These are phyloP conservation scores for Taiozyma sp. DNA, from an alignment of 1,139 yeast species.

Conservation along the genomic window DNA sequence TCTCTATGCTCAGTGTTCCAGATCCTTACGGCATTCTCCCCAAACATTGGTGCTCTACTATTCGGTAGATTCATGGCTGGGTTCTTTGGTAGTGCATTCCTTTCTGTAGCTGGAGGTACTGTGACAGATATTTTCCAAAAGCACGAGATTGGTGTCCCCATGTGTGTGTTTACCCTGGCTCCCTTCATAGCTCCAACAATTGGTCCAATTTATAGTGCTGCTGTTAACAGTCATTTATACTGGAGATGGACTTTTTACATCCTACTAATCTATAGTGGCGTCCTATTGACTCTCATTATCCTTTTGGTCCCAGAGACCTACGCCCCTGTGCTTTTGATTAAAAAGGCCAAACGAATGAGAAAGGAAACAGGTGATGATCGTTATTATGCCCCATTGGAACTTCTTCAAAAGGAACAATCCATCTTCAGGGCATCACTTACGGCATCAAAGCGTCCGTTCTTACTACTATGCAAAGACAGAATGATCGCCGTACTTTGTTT, in stretches of 20 bases:
- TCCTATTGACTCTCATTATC: conserved; percentile 41
- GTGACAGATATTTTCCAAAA: conserved; percentile 59
- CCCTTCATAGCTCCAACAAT: conserved; percentile 74
- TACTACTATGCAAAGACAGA: conserved; percentile 48
- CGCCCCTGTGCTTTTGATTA: conserved; percentile 53
- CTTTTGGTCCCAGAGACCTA: conserved; percentile 67
- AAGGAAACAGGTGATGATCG: conserved; percentile 52
- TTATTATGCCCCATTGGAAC: conserved; percentile 46
- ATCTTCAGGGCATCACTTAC: conserved; percentile 32
- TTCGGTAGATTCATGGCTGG: conserved; percentile 67
- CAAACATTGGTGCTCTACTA: conserved; percentile 54
- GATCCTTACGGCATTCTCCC: conserved; percentile 60
- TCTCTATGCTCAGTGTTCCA: conserved; percentile 54
- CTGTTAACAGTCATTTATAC: conserved; percentile 45
- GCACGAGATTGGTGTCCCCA: conserved; percentile 58
- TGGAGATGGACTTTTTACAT: conserved; percentile 61
- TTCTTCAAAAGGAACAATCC: conserved; percentile 36
- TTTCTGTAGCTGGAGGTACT: conserved; percentile 77
- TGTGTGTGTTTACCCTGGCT: conserved; percentile 64
- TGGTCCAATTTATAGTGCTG: conserved; percentile 67
- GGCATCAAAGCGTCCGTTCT: conserved; percentile 48
- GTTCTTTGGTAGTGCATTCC: conserved; percentile 62
- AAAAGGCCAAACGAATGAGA: conserved; percentile 53
- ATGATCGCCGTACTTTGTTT: conserved; percentile 57
- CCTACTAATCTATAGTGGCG: conserved; percentile 61